Evolutionary conservation across 2,329 filamentous ascomycete species (phyloP), one percentile per base, ranked within the genome.

Genomic region (Monosporascus sp.): DNA sequence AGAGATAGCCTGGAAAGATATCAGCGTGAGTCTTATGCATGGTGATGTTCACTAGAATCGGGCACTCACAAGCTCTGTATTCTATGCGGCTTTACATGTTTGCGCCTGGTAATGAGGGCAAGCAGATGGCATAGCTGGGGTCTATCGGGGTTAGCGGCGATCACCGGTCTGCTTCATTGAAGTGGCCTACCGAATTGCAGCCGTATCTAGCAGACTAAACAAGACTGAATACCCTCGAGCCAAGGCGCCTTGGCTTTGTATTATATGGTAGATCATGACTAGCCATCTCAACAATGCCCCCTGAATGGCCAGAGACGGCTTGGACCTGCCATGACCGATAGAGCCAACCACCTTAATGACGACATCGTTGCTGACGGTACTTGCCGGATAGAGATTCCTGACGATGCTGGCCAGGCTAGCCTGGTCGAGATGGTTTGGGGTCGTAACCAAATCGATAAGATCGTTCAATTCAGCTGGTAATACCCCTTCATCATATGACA

Each of bases 151-250:
- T 63, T 38, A 61, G 62, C 64, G 69, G 65, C 55, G 24, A 31
- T 5, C 16, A 16, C 47, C 8, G 19, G 45, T 41, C 37, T 11
- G n/a, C 3, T 46, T 9, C 22, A 7, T 37, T 14, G 37, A 48
- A 20, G 19, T 41, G 40, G 55, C 62, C 50, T 73, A 88, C 78
- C 88, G 80, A 55, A 91, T 81, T 54, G 84, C 87, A 49, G 89
- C 86, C 63, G 89, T 93, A 64, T 95, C 89, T 6, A 96, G 78
- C 58, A 93, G 75, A 58, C 89, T 89, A 67, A 96, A 96, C 4
- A 96, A 70, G 19, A 93, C 81, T 0, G 84, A 78, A 63, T 95
- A 96, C 2, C 87, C 74, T 56, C 84, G 85, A 5, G 85, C 85
- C 48, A 96, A 70, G 8, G 86, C 73, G 7, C 73, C 74, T 46